Evolutionary conservation across 768 basidiomycete genomes (phyloP).

Genomic region (Glaciozyma martinii): DNA sequence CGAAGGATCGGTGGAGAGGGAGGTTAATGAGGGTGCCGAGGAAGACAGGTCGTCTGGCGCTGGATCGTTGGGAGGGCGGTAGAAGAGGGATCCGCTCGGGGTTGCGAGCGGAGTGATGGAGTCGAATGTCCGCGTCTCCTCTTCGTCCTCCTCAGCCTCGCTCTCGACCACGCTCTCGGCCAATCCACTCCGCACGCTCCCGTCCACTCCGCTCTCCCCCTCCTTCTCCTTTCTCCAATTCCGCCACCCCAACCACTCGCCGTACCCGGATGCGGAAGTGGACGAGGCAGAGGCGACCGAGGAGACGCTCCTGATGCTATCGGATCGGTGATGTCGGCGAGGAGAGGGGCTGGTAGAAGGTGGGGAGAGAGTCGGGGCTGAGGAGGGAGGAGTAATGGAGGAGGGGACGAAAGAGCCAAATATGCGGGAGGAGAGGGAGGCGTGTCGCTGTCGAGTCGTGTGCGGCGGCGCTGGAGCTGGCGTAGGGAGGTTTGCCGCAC

Average conservation of each 20-base stretch:
- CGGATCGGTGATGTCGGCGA: background rate
- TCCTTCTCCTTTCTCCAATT: background rate
- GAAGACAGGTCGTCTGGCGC: background rate
- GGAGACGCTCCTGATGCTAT: background rate
- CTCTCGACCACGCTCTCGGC: background rate
- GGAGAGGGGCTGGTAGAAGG: background rate
- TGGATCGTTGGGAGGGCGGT: background rate
- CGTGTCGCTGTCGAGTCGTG: constrained; percentile 15
- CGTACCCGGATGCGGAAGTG: background rate
- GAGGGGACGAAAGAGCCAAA: constrained; percentile 9
- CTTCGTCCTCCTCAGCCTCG: background rate
- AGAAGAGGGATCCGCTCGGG: background rate
- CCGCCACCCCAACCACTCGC: constrained; percentile 1
- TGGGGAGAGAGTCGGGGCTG: background rate
- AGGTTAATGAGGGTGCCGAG: background rate
- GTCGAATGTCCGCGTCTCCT: background rate
- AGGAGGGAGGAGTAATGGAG: background rate
- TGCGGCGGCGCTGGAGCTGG: background rate
- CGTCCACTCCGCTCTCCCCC: background rate
- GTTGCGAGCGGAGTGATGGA: background rate
- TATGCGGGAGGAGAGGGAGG: constrained; percentile 26
- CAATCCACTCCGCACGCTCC: background rate
- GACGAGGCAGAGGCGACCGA: background rate
- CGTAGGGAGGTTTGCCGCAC: background rate
- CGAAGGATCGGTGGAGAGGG: too few relatives aligned